These are phyloP conservation scores for Penicillium lividum DNA, from an alignment of 495 filamentous ascomycete species.

Conservation along the genomic window DNA sequence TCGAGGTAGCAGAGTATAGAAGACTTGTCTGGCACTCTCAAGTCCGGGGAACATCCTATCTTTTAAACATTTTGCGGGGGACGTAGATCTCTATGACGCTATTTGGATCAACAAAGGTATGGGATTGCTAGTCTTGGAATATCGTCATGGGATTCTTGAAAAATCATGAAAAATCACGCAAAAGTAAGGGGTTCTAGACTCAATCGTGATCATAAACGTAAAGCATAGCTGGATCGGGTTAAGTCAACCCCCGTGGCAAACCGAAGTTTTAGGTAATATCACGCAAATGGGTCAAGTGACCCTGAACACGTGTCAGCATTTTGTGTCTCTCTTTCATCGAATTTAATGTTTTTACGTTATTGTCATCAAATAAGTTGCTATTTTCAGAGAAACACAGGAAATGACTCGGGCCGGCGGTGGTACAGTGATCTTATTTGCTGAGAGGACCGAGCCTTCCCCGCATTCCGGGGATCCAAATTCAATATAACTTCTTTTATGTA, in stretches of 20 bases:
- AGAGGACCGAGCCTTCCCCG: background rate
- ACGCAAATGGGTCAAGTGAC: slow-evolving; percentile 14
- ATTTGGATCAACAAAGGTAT: slow-evolving; percentile 6
- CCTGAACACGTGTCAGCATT: background rate
- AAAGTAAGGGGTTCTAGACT: slow-evolving; percentile 14
- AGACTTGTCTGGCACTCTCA: background rate
- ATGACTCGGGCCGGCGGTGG: background rate
- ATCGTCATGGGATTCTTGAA: background rate
- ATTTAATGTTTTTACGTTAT: background rate
- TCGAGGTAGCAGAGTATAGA: background rate
- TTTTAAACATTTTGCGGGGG: slow-evolving; percentile 20
- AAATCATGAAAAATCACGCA: slow-evolving; percentile 12
- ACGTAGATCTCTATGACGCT: slow-evolving; percentile 18
- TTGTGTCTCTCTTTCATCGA: background rate
- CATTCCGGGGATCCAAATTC: background rate
- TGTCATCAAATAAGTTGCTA: background rate
- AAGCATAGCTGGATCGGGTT: background rate
- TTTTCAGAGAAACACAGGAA: background rate
- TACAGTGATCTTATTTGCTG: background rate
- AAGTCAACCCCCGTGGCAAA: slow-evolving; percentile 7
- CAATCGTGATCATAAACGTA: slow-evolving; percentile 10
- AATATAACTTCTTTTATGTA: background rate
- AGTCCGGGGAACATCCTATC: slow-evolving; percentile 5
- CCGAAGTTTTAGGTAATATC: slow-evolving; percentile 19
- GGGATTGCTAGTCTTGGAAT: slow-evolving; percentile 1